Base-by-base conservation (phyloP, 2,329 filamentous ascomycete genomes). In the Xylariaceae sp. region DNA sequence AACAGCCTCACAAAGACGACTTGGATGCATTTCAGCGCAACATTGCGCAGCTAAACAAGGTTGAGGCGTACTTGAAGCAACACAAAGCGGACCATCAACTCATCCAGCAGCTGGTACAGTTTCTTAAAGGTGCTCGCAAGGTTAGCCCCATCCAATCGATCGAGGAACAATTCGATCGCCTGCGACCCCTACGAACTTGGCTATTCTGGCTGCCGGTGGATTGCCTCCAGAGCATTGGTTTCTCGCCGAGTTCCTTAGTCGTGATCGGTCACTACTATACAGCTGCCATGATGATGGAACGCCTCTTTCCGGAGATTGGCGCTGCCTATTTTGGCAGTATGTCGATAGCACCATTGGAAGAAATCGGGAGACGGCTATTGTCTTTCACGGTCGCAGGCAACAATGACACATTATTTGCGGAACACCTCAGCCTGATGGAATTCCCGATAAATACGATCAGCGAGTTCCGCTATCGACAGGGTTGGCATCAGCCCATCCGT, bases 181-280 rank as follows among this genome's bases (percentile, higher is more conserved):
- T 97, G 11, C 92, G 95, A 58, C 87, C 90, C 10, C 80, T 99
- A 53, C 83, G 92, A 50, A 89, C 89, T 61, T 97, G 93, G 91
- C 82, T 97, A 14, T 96, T 97, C 73, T 97, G 93, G 91, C 83
- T 96, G 50, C 94, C 94, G 1, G 86, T 96, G 33, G 84, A 86
- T 60, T 87, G 92, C 62, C 79, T 97, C 22, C 87, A 93, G 67
- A 84, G 86, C 58, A 88, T 86, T 43, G 84, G 87, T 46, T 83
- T 83, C 34, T 90, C 93, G 59, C 81, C 89, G 19, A 89, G 83
- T 54, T 87, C 90, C 1, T 78, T 97, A 60, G 79, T 96, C 47
- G 86, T 95, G 56, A 85, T 97, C 49, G 89, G 91, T 11, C 89
- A 97, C 67, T 90, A 96, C 69, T 97, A 96, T 73, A 92, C 90